A percentile compares a stretch with the other conserved stretches of the same genome.
Evolutionary conservation across 2,329 filamentous ascomycete genomes (phyloP).

Genomic region (Thielaviopsis ethacetica): DNA sequence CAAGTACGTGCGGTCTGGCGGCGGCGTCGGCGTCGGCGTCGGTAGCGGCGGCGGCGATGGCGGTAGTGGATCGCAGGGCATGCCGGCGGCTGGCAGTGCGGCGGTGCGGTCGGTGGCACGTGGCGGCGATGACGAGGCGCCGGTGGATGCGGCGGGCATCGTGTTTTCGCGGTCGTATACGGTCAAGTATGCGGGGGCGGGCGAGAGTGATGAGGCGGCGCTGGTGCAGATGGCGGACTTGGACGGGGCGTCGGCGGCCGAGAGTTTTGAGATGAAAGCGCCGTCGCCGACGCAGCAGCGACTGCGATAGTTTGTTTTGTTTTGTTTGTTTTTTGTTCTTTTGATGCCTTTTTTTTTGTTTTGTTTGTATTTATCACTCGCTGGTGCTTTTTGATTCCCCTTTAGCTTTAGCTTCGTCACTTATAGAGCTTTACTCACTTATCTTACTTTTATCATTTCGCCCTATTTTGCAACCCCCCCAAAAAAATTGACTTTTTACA

Average conservation of each 20-base stretch:
- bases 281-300: neutral
- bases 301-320: neutral
- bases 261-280: conserved; percentile 7
- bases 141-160: neutral
- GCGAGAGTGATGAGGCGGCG: conserved; percentile 5
- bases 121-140: neutral
- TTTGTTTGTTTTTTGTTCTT: neutral
- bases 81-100: neutral
- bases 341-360: neutral
- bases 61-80: no score
- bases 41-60: no score
- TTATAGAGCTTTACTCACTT: no score
- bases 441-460: no score
- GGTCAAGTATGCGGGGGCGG: conserved; percentile 2
- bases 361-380: no score
- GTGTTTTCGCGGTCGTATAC: conserved; percentile 5
- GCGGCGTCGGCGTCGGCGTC: no score
- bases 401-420: no score
- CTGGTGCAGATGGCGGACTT: conserved; percentile 9
- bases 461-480: no score
- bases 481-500: no score
- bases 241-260: conserved; percentile 1
- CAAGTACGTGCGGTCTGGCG: neutral
- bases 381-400: no score
- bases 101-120: neutral